Evolutionary conservation across 257 asterid genomes (phyloP).

Genomic region (Solanum chiquidenum): DNA sequence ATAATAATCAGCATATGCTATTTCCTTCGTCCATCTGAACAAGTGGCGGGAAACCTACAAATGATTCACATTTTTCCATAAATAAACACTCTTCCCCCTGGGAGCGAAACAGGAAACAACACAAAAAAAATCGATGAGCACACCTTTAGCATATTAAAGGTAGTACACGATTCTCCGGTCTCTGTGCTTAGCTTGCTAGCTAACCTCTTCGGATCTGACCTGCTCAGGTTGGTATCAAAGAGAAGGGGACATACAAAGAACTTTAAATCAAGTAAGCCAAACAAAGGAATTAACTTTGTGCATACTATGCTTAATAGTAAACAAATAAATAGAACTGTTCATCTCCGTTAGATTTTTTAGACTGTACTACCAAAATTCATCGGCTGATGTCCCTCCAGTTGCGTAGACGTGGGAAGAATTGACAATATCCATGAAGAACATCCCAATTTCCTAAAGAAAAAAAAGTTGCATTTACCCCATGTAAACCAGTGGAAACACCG

Average conservation of each 20-base stretch:
- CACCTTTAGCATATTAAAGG: conserved; percentile 94
- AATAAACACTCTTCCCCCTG: not conserved
- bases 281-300: not conserved
- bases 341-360: not conserved
- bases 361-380: conserved; percentile 51
- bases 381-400: conserved; percentile 83
- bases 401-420: conserved; percentile 88
- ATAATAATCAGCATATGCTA: conserved; percentile 80
- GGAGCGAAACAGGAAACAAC: not conserved
- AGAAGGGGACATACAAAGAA: not conserved
- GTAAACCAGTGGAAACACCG: not conserved
- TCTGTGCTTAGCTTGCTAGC: conserved; percentile 44
- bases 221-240: conserved; percentile 3
- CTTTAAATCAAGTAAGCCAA: not conserved
- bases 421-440: conserved; percentile 60
- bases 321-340: not conserved
- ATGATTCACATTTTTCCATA: not conserved
- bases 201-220: conserved; percentile 71
- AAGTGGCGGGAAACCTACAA: conserved; percentile 73
- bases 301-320: not conserved
- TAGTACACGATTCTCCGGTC: conserved; percentile 86
- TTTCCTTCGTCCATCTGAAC: conserved; percentile 89
- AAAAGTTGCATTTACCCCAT: not conserved
- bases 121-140: not conserved
- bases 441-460: conserved; percentile 54